Evolutionary conservation across 1,139 yeast species (phyloP).

Genomic region (Yamadazyma buinensis): DNA sequence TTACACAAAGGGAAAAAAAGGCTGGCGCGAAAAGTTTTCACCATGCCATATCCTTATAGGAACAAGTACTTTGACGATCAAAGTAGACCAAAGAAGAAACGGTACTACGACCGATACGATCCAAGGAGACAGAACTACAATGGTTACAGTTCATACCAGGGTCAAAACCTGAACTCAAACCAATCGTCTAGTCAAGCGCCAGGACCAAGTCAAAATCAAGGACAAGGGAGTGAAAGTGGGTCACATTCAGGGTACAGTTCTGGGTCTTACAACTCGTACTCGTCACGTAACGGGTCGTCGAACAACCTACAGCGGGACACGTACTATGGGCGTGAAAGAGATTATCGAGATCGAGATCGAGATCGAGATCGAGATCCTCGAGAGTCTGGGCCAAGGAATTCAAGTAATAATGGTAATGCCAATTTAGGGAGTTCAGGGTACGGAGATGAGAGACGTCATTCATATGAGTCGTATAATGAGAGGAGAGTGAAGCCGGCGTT

Average conservation of each 20-base stretch:
- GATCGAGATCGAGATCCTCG: no score
- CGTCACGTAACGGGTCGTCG: background rate
- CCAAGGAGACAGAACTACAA: constrained; percentile 4
- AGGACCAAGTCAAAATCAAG: no score
- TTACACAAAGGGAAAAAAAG: no score
- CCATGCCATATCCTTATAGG: constrained; percentile 10
- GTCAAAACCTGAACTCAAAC: no score
- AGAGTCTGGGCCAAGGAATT: no score
- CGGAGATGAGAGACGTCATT: constrained; percentile 4
- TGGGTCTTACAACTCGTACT: background rate
- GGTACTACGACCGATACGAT: constrained; percentile 12
- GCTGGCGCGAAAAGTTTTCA: constrained; percentile 5
- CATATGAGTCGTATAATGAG: constrained; percentile 4
- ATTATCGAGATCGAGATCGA: background rate
- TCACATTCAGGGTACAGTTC: no score
- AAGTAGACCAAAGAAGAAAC: constrained; percentile 6
- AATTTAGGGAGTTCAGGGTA: background rate
- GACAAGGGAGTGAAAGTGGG: no score
- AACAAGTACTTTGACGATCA: constrained; percentile 10
- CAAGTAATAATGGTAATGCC: no score
- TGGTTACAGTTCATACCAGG: background rate
- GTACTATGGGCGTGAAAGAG: constrained; percentile 3
- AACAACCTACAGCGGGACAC: background rate
- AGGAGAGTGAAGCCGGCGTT: constrained; percentile 14
- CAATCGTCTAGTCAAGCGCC: no score